These are phyloP conservation scores for Rutstroemia sp. DNA, from an alignment of 2,329 filamentous ascomycete species.

Conservation along the genomic window DNA sequence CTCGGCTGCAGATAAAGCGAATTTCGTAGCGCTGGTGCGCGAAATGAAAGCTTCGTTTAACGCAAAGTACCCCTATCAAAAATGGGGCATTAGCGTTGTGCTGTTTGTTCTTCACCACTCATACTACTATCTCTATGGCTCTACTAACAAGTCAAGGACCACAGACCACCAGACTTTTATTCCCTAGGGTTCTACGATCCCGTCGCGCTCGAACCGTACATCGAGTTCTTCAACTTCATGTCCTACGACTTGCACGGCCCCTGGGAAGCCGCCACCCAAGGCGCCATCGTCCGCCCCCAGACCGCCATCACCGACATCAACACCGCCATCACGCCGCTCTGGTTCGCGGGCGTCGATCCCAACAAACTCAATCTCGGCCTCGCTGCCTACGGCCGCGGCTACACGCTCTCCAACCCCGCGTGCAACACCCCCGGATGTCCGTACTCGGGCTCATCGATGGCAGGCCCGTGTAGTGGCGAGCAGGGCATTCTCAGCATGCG, in stretches of 20 bases:
- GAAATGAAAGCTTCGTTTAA: slow-evolving; percentile 30
- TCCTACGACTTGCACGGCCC: slow-evolving; percentile 34
- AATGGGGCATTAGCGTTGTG: slow-evolving; percentile 34
- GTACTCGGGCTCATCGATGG: slow-evolving; percentile 16
- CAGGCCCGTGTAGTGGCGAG: slow-evolving; percentile 27
- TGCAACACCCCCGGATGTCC: slow-evolving; percentile 25
- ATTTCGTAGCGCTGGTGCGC: slow-evolving; percentile 28
- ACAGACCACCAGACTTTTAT: slow-evolving; percentile 27
- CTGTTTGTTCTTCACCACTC: slow-evolving; percentile 22
- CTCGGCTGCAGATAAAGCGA: slow-evolving; percentile 30
- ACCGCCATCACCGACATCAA: slow-evolving; percentile 38
- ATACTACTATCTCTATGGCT: not conserved
- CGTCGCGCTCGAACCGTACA: slow-evolving; percentile 17
- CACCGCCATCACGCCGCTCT: slow-evolving; percentile 32
- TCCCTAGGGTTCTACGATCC: slow-evolving; percentile 30
- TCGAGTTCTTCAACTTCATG: slow-evolving; percentile 32
- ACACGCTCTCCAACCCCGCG: slow-evolving; percentile 27
- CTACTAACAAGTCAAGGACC: not conserved
- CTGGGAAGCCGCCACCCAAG: slow-evolving; percentile 33
- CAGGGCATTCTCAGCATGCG: slow-evolving; percentile 27
- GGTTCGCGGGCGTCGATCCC: slow-evolving; percentile 34
- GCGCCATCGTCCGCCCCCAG: slow-evolving; percentile 32
- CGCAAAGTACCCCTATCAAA: slow-evolving; percentile 21
- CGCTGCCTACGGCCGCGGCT: slow-evolving; percentile 41
- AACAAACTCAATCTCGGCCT: slow-evolving; percentile 40